Base-by-base conservation (phyloP, 352 stramenopile genomes). In the Aphanomyces stellatus region DNA sequence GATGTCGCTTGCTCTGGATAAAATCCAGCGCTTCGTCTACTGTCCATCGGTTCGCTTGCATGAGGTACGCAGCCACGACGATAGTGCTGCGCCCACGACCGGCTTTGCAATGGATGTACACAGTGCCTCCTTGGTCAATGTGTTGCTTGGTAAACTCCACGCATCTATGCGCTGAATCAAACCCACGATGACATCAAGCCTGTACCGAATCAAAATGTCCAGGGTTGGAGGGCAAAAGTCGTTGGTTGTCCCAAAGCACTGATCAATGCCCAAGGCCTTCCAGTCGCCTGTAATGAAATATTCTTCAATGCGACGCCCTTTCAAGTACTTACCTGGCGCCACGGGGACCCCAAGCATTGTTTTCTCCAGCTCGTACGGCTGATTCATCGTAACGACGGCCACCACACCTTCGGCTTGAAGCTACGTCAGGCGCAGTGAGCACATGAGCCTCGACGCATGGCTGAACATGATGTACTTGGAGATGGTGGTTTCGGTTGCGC, bases 61-160 rank as follows among this genome's bases (percentile, higher is more conserved):
- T 76, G 28, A 88, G 70, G 55, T 88, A 93, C 5, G 82, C 84
- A 25, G 89, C 71, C 25, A 91, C 82, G 13, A 90, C 72, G 40
- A 92, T 75, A 2, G 82, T 87, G 69, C 84, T 90, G 63, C 84
- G 78, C 2, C 84, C 84, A 5, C 84, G 80, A 4, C 84, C 84
- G 61, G 84, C 84, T 69, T 92, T 92, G 72, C 84, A 92, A 69
- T 92, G 84, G 55, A 92, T 80, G 70, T 92, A 92, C 4, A 81
- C 87, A 19, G 77, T 87, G 6, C 78, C 69, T n/a, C 79, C 57
- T 27, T 74, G 63, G 19, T 71, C 46, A 37, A 90, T 69, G n/a
- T 90, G 80, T 28, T 78, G 61, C 60, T 88, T 74, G 35, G 89
- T 67, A 62, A 92, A 92, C 1, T 56, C 66, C 28, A 89, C 80